Percentiles rank a stretch among this genome's conserved stretches.
phyloP scores from a whole-genome alignment of 371 early-diverging fungal species.

The Mucor racemosus region DNA sequence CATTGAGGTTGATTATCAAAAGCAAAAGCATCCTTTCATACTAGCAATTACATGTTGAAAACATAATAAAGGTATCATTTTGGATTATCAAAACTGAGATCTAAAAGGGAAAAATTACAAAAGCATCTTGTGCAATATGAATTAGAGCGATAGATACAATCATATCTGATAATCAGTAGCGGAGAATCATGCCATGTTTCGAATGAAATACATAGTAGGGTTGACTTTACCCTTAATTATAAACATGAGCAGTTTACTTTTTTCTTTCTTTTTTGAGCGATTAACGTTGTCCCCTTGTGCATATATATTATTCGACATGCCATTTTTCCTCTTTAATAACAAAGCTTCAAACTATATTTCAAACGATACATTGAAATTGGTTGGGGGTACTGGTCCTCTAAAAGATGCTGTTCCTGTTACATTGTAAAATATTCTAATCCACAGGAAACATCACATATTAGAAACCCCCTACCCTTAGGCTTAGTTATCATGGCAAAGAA shows the following conservation, averaged over 20 bases:
- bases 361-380: background rate
- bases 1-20: background rate
- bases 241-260: background rate
- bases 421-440: background rate
- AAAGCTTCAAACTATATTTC: background rate
- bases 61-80: background rate
- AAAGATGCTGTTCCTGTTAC: background rate
- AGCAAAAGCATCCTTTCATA: background rate
- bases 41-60: background rate
- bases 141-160: background rate
- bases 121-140: background rate
- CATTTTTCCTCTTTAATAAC: no score
- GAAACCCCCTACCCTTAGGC: no score
- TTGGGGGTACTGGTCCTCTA: background rate
- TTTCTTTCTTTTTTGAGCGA: no score
- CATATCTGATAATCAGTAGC: background rate
- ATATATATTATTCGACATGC: no score
- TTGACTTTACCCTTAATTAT: no score
- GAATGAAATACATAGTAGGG: background rate
- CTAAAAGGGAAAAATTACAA: background rate
- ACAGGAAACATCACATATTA: background rate
- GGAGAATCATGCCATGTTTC: conserved; percentile 1
- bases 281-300: no score
- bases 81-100: conserved; percentile 2
- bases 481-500: no score